phyloP scores from a whole-genome alignment of 257 asterid genomes.

The Lycium barbarum region DNA sequence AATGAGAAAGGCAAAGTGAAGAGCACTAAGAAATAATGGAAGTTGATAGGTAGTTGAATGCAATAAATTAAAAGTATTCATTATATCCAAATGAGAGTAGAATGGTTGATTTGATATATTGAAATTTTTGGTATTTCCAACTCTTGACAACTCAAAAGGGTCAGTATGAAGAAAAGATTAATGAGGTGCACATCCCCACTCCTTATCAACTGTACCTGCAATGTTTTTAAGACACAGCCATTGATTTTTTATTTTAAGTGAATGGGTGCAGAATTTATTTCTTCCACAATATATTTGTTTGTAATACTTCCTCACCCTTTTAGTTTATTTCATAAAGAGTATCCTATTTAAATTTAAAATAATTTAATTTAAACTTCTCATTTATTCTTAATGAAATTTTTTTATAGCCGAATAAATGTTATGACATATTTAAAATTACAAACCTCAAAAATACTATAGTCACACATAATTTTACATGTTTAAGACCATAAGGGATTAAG shows the following conservation, averaged over 20 bases:
- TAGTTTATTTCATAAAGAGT: background rate
- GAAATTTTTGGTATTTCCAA: background rate
- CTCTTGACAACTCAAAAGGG: slow-evolving; percentile 29
- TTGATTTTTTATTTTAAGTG: background rate
- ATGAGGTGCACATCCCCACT: background rate
- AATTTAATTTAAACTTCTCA: background rate
- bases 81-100: slow-evolving; percentile 7
- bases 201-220: background rate
- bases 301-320: background rate
- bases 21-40: slow-evolving; percentile 28
- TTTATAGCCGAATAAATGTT: background rate
- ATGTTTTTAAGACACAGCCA: background rate
- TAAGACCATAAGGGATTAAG: too few species aligned
- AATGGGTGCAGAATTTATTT: slow-evolving; percentile 2
- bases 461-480: too few species aligned
- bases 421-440: background rate
- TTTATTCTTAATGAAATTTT: background rate
- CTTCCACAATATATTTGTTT: background rate
- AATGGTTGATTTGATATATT: slow-evolving; percentile 19
- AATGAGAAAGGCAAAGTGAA: slow-evolving; percentile 6
- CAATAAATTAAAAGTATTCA: slow-evolving; percentile 22
- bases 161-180: background rate
- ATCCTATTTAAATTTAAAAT: background rate
- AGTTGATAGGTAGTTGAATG: slow-evolving; percentile 25
- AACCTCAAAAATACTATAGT: too few species aligned